Evolutionary conservation across 2,329 filamentous ascomycete genomes (phyloP).

Genomic region (Cercospora sp.): DNA sequence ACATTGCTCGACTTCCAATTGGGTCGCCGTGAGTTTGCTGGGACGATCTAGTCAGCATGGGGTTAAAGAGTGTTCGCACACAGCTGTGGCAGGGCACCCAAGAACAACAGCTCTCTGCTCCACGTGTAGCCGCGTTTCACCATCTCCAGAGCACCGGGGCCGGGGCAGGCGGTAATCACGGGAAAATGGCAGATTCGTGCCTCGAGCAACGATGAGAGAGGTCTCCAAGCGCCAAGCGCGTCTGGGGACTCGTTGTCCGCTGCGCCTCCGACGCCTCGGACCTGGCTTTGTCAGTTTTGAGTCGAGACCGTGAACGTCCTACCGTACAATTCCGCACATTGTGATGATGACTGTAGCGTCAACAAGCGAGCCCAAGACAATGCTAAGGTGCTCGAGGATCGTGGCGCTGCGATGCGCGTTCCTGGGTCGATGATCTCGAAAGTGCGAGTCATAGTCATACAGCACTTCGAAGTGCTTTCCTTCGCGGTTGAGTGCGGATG

Average conservation of each 20-base stretch:
- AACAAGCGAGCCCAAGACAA: neutral
- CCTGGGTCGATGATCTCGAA: neutral
- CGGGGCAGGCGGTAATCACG: neutral
- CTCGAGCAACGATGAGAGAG: neutral
- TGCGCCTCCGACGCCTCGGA: neutral
- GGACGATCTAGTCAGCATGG: slow-evolving; percentile 1
- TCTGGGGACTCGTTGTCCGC: neutral
- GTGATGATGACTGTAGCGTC: neutral
- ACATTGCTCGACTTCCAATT: slow-evolving; percentile 9
- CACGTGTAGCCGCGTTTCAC: neutral
- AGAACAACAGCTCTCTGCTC: neutral
- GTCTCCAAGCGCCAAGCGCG: neutral
- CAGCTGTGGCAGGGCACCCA: neutral
- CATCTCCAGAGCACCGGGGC: neutral
- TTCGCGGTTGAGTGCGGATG: neutral
- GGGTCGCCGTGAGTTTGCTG: neutral
- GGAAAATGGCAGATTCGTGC: neutral
- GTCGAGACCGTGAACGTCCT: neutral
- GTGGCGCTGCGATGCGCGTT: neutral
- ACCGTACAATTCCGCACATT: neutral
- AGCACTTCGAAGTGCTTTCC: neutral
- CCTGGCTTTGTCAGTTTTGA: neutral
- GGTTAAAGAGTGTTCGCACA: neutral
- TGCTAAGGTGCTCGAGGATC: neutral
- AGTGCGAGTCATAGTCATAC: neutral